These are phyloP conservation scores for Nicotiana benthamiana DNA, from an alignment of 257 asterid genomes.

Conservation along the genomic window DNA sequence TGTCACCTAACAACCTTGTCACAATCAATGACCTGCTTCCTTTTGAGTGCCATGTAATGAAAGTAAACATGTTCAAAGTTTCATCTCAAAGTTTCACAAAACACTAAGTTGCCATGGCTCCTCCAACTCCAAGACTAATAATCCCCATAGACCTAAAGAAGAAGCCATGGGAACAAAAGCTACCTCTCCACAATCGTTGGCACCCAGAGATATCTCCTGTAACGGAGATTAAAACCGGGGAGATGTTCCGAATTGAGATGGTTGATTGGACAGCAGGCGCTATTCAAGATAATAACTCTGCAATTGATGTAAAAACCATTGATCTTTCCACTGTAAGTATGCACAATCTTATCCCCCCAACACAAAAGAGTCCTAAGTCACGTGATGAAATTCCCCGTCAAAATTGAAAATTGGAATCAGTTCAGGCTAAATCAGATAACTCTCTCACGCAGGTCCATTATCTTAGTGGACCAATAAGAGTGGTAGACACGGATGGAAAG, in stretches of 20 bases:
- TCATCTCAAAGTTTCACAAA: background rate
- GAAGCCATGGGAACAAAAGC: conserved; percentile 31
- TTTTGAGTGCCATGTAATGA: background rate
- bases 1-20: conserved; percentile 27
- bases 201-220: conserved; percentile 42
- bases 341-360: background rate
- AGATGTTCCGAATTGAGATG: conserved; percentile 42
- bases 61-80: background rate
- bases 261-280: conserved; percentile 54
- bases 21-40: conserved; percentile 11
- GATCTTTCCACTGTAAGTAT: conserved; percentile 47
- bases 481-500: conserved; percentile 52
- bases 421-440: background rate
- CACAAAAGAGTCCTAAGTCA: background rate
- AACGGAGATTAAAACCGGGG: conserved; percentile 30
- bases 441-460: conserved; percentile 62
- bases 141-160: conserved; percentile 33
- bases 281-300: conserved; percentile 38
- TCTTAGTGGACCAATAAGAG: conserved; percentile 84
- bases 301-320: conserved; percentile 39
- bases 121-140: conserved; percentile 52
- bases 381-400: background rate
- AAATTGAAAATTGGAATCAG: background rate
- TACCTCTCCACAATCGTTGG: conserved; percentile 42
- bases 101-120: conserved; percentile 42